A percentile compares a stretch with the other conserved stretches of the same genome.
phyloP scores from a whole-genome alignment of 768 basidiomycete genomes.

The Kwoniella shandongensis region DNA sequence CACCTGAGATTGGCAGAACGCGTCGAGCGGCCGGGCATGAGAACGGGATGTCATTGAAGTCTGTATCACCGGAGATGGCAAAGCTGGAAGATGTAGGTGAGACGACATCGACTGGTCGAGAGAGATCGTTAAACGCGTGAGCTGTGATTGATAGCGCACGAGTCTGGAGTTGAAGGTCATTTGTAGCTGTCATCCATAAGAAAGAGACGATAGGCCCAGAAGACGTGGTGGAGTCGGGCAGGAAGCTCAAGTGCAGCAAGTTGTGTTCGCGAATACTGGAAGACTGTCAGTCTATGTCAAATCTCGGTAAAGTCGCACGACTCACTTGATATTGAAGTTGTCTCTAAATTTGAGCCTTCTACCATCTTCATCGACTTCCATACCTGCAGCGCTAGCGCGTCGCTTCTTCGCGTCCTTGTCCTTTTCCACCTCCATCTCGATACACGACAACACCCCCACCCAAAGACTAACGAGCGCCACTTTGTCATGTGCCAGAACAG shows the following conservation, averaged over 20 bases:
- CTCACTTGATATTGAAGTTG: conserved; percentile 45
- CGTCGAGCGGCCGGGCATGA: conserved; percentile 46
- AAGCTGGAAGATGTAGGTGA: conserved; percentile 16
- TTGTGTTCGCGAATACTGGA: conserved; percentile 51
- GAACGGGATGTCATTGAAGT: conserved; percentile 40
- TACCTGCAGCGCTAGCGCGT: conserved; percentile 17
- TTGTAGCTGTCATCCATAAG: conserved; percentile 36
- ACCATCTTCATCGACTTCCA: conserved; percentile 18
- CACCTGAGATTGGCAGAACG: conserved; percentile 32
- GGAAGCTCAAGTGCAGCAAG: conserved; percentile 44
- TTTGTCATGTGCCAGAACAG: conserved; percentile 34
- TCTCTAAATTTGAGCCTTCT: conserved; percentile 26
- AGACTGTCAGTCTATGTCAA: conserved; percentile 1
- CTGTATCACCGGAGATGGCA: conserved; percentile 21
- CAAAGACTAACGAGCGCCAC: conserved; percentile 48
- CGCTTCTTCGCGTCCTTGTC: conserved; percentile 36
- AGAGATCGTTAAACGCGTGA: conserved; percentile 40
- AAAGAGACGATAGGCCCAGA: conserved; percentile 40
- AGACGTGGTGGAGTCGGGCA: conserved; percentile 21
- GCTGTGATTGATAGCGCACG: conserved; percentile 26
- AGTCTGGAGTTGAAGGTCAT: conserved; percentile 35
- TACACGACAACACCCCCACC: conserved; percentile 48
- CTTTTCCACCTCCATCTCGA: conserved; percentile 46
- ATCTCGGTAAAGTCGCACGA: neutral
- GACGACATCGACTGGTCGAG: conserved; percentile 34